Conservation (phyloP, 2,329 filamentous ascomycete species). For the Hymenoscyphus scutula region DNA sequence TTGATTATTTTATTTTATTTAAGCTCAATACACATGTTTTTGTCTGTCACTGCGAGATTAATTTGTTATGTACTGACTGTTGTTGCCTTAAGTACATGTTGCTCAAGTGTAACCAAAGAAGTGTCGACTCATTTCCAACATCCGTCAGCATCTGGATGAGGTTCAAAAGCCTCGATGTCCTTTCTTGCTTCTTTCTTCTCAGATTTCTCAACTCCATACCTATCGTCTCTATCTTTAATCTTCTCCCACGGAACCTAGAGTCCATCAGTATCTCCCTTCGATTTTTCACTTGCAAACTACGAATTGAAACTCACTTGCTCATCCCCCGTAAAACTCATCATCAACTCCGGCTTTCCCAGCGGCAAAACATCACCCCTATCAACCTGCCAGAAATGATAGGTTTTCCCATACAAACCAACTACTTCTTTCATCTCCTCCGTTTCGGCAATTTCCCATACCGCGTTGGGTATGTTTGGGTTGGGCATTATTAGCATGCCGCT, state of each 20-base stretch:
- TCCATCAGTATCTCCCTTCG: conserved; percentile 26
- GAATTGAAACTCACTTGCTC: conserved; percentile 45
- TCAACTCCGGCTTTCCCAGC: conserved; percentile 59
- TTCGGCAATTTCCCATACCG: conserved; percentile 73
- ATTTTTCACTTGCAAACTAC: conserved; percentile 31
- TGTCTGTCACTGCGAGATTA: neutral
- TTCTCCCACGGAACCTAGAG: conserved; percentile 33
- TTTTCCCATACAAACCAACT: conserved; percentile 74
- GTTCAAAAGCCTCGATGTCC: conserved; percentile 47
- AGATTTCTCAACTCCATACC: conserved; percentile 50
- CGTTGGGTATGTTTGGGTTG: conserved; percentile 52
- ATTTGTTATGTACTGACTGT: too few species aligned
- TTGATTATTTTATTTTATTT: conserved; percentile 2
- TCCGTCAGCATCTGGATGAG: conserved; percentile 47
- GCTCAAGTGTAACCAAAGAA: neutral
- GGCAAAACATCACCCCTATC: conserved; percentile 68
- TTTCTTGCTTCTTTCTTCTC: conserved; percentile 53
- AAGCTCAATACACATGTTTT: too few species aligned
- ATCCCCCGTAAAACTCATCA: conserved; percentile 57
- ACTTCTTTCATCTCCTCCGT: conserved; percentile 78
- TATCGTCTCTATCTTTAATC: conserved; percentile 50
- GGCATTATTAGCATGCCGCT: conserved; percentile 77
- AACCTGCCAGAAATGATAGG: conserved; percentile 83
- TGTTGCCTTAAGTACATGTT: too few species aligned
- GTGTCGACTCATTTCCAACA: conserved; percentile 41